Conservation (phyloP, 441 rosid species). For the Croton setiger region DNA sequence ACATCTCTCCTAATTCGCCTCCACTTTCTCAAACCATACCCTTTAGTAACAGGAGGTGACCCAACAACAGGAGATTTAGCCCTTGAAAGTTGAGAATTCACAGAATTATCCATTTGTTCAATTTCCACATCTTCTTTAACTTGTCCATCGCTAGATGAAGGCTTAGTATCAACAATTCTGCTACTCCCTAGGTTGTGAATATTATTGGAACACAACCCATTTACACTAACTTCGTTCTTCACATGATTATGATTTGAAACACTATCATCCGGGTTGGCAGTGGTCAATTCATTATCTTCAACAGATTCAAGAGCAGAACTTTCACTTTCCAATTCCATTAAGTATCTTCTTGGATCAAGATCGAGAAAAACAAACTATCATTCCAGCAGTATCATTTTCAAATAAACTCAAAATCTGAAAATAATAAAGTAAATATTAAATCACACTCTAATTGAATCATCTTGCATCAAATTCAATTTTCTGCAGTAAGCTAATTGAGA, state of each 20-base stretch:
- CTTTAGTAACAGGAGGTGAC: constrained; percentile 40
- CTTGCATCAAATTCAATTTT: neutral
- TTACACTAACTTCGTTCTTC: constrained; percentile 25
- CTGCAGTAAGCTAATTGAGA: neutral
- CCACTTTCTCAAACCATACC: constrained; percentile 77
- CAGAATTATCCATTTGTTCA: constrained; percentile 17
- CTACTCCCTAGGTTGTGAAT: constrained; percentile 19
- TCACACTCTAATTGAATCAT: constrained; percentile 6
- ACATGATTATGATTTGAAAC: constrained; percentile 21
- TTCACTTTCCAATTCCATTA: constrained; percentile 51
- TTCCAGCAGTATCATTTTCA: constrained; percentile 45
- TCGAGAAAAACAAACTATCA: constrained; percentile 48
- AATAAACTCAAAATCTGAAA: constrained; percentile 30
- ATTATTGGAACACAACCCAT: constrained; percentile 36
- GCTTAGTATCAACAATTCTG: constrained; percentile 18
- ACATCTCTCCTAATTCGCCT: constrained; percentile 53
- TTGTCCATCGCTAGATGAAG: constrained; percentile 17
- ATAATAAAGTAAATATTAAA: neutral
- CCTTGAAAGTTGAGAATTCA: constrained; percentile 17
- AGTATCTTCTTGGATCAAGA: constrained; percentile 40
- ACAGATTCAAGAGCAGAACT: constrained; percentile 44
- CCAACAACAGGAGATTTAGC: constrained; percentile 27
- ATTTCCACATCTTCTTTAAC: constrained; percentile 22
- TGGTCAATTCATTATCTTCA: constrained; percentile 41
- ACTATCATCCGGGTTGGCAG: constrained; percentile 26